Evolutionary conservation across 805 yeast species (phyloP).

Genomic region (Cyberlindnera amylophila): DNA sequence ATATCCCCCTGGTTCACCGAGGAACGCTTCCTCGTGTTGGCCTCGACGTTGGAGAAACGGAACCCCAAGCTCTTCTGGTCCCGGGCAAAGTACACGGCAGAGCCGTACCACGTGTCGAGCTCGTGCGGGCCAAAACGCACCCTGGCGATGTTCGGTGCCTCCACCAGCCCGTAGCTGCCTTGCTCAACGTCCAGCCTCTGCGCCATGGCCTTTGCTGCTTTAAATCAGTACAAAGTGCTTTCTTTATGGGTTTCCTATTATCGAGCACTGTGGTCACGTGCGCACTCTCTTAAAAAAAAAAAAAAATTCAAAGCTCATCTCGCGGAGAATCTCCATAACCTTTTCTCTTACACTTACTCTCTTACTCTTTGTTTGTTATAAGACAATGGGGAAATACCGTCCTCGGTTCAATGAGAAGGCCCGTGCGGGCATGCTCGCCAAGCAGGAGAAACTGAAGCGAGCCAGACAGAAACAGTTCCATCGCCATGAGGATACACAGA

Average conservation of each 20-base stretch:
- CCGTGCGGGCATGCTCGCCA: constrained; percentile 77
- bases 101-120: constrained; percentile 86
- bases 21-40: constrained; percentile 13
- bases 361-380: background rate
- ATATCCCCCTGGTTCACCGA: constrained; percentile 18
- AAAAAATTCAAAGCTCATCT: background rate
- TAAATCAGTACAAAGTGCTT: too few relatives aligned
- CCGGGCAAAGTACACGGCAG: constrained; percentile 66
- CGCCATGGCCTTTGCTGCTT: too few relatives aligned
- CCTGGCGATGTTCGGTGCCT: constrained; percentile 55
- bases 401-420: constrained; percentile 83
- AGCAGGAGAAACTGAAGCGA: constrained; percentile 62
- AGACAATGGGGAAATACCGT: constrained; percentile 73
- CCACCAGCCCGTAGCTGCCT: constrained; percentile 57
- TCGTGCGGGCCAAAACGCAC: constrained; percentile 66
- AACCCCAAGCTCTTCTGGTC: constrained; percentile 46
- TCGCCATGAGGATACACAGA: constrained; percentile 30
- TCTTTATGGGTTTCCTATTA: too few relatives aligned
- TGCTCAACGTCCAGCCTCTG: too few relatives aligned
- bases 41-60: constrained; percentile 26
- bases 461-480: constrained; percentile 69
- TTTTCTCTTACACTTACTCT: background rate
- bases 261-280: too few relatives aligned
- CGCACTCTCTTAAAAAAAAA: too few relatives aligned
- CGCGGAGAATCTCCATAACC: background rate